Conservation (phyloP, 164 flowering plant genomes). For the Sextonia rubra region DNA sequence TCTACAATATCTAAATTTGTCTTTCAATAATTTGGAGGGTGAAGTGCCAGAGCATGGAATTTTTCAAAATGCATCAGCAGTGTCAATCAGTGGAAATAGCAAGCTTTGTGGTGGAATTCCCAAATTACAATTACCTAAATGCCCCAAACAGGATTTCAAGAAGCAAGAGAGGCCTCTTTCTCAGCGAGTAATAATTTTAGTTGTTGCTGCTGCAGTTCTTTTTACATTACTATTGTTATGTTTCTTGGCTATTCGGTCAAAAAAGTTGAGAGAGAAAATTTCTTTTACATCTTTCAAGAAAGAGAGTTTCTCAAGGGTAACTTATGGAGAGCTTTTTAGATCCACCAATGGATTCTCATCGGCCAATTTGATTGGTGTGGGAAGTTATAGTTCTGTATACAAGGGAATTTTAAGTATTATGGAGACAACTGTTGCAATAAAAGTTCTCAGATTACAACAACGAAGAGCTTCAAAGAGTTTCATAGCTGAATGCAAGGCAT, state of each 20-base stretch:
- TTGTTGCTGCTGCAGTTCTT: neutral
- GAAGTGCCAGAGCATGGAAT: constrained; percentile 32
- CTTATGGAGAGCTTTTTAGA: neutral
- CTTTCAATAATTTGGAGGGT: constrained; percentile 36
- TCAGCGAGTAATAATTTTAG: neutral
- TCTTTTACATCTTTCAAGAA: neutral
- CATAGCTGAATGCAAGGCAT: neutral
- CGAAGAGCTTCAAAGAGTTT: neutral
- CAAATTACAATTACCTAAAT: constrained; percentile 20
- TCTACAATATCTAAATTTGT: constrained; percentile 22
- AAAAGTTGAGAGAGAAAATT: neutral
- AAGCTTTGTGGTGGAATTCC: constrained; percentile 35
- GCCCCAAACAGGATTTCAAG: constrained; percentile 4
- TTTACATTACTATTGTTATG: too few species aligned
- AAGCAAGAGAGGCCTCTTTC: neutral
- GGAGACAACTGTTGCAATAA: neutral
- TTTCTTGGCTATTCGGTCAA: too few species aligned
- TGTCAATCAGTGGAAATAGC: constrained; percentile 23
- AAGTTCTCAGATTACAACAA: neutral
- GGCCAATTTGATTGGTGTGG: neutral
- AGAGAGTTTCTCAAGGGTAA: neutral
- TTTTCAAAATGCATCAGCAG: constrained; percentile 23
- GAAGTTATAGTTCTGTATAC: neutral
- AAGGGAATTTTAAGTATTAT: neutral
- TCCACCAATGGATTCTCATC: neutral